Evolutionary conservation across 2,329 filamentous ascomycete genomes (phyloP).

Genomic region (Fusarium scirpi): DNA sequence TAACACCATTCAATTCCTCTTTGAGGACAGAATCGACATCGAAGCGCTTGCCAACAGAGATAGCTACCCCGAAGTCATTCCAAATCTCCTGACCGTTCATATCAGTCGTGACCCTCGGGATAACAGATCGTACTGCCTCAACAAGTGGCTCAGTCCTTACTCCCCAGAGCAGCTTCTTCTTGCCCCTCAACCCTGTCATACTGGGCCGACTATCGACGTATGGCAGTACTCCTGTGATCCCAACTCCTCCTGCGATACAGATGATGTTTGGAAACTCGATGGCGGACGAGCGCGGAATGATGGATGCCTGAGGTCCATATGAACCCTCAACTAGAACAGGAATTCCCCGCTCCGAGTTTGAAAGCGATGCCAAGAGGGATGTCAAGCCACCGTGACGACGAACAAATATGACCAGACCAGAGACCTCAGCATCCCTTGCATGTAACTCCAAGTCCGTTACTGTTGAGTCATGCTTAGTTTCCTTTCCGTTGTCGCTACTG

Average conservation of each 20-base stretch:
- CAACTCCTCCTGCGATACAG: constrained; percentile 49
- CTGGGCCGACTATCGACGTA: constrained; percentile 36
- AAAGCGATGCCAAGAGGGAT: constrained; percentile 25
- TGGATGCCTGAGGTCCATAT: constrained; percentile 38
- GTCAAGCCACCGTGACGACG: constrained; percentile 44
- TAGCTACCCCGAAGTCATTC: neutral
- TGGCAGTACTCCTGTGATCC: constrained; percentile 47
- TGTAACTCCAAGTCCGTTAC: neutral
- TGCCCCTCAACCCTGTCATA: constrained; percentile 31
- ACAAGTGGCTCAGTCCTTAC: neutral
- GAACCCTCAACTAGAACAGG: constrained; percentile 47
- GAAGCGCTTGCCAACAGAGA: neutral
- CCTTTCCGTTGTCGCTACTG: neutral
- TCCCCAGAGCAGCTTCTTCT: constrained; percentile 49
- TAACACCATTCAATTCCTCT: neutral
- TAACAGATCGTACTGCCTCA: neutral
- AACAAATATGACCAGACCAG: constrained; percentile 47
- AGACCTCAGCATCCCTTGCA: constrained; percentile 15
- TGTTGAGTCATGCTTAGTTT: neutral
- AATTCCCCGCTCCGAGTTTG: constrained; percentile 26
- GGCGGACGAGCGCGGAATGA: neutral
- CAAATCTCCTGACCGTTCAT: neutral
- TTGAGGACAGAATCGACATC: neutral
- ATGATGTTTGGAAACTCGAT: constrained; percentile 43
- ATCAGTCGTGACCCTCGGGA: neutral